Base-by-base conservation (phyloP, 2,329 filamentous ascomycete genomes). In the Epichloe elymi region DNA sequence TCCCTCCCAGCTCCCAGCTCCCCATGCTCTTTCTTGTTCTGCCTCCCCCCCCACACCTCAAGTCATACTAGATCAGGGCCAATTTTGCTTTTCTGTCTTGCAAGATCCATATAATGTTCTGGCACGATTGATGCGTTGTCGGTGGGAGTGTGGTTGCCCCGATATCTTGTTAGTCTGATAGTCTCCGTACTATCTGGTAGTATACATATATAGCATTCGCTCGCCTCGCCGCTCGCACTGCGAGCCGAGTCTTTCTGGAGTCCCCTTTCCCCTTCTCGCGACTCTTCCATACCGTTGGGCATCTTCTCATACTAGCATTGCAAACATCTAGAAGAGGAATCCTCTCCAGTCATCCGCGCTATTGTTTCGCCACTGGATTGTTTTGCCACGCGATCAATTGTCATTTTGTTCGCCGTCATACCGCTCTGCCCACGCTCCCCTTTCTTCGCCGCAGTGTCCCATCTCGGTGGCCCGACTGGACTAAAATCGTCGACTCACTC, bases 51-150 rank as follows among this genome's bases (percentile, higher is more conserved):
- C n/a, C 38, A 3, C 38, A 17, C 38, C 12, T 30, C 26, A 10
- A 30, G 26, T 30, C 30, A 30, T 30, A 30, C 30, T 30, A 51
- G 20, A 36, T 35, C 14, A 33, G 15, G 42, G 37, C 5, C 39
- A 37, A 43, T 51, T 44, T 51, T 51, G 50, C 50, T 48, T 48
- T 48, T 48, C 50, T 51, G 39, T 48, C 45, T 23, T 20, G 50
- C 42, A 14, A 51, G 42, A 46, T 51, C 49, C 49, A 46, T 47
- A 48, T 35, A 37, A 36, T 40, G 7, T 30, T 35, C 44, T 41
- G 35, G 46, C 23, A 23, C 26, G 7, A 14, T 23, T 39, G 30
- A 38, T 48, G 37, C 23, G 46, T 42, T 42, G 19, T 26, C 46
- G 39, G 39, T 23, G 17, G 46, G 26, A 37, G 43, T 33, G 23